Evolutionary conservation across 2,329 filamentous ascomycete genomes (phyloP), one percentile per base, ranked within the genome.

Genomic region (Hypoxylon sp.): DNA sequence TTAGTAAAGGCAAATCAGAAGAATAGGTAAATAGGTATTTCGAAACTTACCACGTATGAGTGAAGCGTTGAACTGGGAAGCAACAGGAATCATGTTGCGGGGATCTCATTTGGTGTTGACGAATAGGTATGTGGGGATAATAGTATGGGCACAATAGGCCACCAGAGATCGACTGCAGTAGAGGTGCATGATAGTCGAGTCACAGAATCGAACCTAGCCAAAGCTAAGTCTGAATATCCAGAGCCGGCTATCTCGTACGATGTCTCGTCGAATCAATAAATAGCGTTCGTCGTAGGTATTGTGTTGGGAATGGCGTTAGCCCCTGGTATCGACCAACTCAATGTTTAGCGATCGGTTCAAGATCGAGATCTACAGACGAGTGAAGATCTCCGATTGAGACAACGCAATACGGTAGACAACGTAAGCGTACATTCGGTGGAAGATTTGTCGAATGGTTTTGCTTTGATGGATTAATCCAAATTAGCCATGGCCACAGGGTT

Each of bases 161-260:
- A 59, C 17, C 32, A 47, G 24, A 72, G 17, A 52, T 67, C 63
- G 69, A 62, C 62, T 71, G 69, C 61, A 56, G 66, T 59, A 68
- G 46, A 62, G 63, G 72, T 66, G 62, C 53, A 67, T 39, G 31
- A 68, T 68, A 35, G 46, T 58, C 50, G 68, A 52, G 51, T 66
- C 65, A 73, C 57, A 68, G 44, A 66, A 61, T 68, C 62, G 72
- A 58, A 69, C 66, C 68, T 50, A 55, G 65, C 55, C 17, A 61
- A 47, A 69, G 44, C 71, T 69, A 71, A 69, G 61, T 50, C 47
- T 52, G 47, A 54, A 62, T 67, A 67, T 67, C 65, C 66, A 68
- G 62, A 57, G 60, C 54, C 44, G 58, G 21, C 35, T 29, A 51
- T 51, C 55, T 65, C 55, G 52, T 65, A 61, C 27, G 55, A 59